Evolutionary conservation across 1,139 yeast genomes (phyloP).

Genomic region (Nakaseomyces kungkrabaensis): DNA sequence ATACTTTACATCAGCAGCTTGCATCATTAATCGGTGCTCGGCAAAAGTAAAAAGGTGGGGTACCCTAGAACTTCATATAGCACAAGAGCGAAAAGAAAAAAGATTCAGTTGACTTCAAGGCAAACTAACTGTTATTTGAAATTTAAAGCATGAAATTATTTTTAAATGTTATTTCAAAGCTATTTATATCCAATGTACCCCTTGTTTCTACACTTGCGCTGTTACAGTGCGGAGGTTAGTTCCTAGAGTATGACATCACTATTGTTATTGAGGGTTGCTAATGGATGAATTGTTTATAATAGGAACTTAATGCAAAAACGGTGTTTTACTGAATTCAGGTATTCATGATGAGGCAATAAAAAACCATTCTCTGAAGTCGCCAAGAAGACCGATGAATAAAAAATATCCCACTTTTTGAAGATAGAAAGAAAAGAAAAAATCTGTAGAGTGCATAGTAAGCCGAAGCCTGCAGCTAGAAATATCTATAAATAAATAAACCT

Average conservation of each 20-base stretch:
- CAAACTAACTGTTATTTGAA: conserved; percentile 32
- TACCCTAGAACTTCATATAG: conserved; percentile 33
- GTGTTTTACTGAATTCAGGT: conserved; percentile 63
- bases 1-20: conserved; percentile 21
- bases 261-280: conserved; percentile 43
- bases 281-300: conserved; percentile 76
- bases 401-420: conserved; percentile 31
- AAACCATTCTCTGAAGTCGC: conserved; percentile 38
- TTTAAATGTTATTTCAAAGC: conserved; percentile 55
- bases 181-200: conserved; percentile 64
- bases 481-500: not conserved
- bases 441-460: conserved; percentile 11
- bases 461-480: not conserved
- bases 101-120: conserved; percentile 32
- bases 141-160: conserved; percentile 39
- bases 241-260: conserved; percentile 55
- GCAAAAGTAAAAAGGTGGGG: conserved; percentile 31
- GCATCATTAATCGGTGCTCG: conserved; percentile 74
- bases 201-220: conserved; percentile 68
- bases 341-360: conserved; percentile 61
- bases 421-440: conserved; percentile 13
- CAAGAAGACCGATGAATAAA: conserved; percentile 17
- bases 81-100: conserved; percentile 18
- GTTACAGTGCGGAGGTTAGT: conserved; percentile 63
- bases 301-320: conserved; percentile 89